A percentile compares a stretch with the other conserved stretches of the same genome.
These are phyloP conservation scores for Hymenoscyphus fraxineus DNA, from an alignment of 2,329 filamentous ascomycete genomes.

Conservation along the genomic window DNA sequence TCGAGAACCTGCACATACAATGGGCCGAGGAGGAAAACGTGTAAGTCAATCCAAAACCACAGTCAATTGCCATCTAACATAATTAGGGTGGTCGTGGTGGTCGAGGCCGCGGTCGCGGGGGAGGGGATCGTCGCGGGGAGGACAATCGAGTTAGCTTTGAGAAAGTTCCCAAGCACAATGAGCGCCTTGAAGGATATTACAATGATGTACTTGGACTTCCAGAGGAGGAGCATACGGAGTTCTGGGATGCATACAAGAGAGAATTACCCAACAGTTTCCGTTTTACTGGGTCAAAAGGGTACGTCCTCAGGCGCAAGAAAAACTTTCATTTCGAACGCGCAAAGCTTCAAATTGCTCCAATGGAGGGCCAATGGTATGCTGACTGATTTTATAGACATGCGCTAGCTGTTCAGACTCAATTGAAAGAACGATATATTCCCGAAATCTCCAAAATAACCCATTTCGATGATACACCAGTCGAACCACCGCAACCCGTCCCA, in stretches of 20 bases:
- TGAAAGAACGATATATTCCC: constrained; percentile 85
- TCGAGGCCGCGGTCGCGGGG: constrained; percentile 19
- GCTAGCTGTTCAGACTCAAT: constrained; percentile 82
- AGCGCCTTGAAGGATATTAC: constrained; percentile 84
- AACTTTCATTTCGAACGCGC: not conserved
- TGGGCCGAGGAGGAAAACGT: constrained; percentile 33
- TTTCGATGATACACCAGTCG: constrained; percentile 75
- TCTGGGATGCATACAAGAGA: constrained; percentile 78
- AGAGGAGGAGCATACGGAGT: constrained; percentile 72
- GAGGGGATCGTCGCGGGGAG: constrained; percentile 22
- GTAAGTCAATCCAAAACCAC: constrained; percentile 18
- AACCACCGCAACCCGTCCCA: constrained; percentile 74
- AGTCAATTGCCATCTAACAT: not conserved
- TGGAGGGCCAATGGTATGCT: not conserved
- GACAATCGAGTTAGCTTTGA: constrained; percentile 43
- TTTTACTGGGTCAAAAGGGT: constrained; percentile 94
- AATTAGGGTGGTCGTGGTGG: constrained; percentile 21
- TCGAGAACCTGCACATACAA: constrained; percentile 11
- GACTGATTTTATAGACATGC: constrained; percentile 61
- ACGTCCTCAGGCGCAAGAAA: constrained; percentile 27
- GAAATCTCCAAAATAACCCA: constrained; percentile 81
- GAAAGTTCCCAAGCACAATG: constrained; percentile 72
- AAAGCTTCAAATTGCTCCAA: not conserved
- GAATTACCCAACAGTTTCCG: constrained; percentile 97
- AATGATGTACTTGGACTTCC: constrained; percentile 70